Percentiles rank a stretch among this genome's conserved stretches.
These are phyloP conservation scores for Chenopodium quinoa DNA, from an alignment of 148 eudicot genomes.

Conservation along the genomic window DNA sequence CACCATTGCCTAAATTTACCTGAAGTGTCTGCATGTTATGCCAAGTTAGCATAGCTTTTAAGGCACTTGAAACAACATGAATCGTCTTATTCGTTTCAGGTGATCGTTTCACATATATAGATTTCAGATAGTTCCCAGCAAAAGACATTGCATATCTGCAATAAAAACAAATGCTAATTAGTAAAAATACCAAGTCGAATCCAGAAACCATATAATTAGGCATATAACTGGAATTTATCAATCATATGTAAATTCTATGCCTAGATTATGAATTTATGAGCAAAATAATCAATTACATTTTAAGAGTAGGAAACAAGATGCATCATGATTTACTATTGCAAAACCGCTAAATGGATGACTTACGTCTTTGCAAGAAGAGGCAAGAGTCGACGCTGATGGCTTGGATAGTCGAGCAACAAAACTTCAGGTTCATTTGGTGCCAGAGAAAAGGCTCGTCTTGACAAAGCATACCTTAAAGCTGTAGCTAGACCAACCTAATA, in stretches of 20 bases:
- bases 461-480: conserved; percentile 80
- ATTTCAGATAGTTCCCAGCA: conserved; percentile 82
- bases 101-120: conserved; percentile 67
- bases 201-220: background rate
- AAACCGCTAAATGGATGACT: conserved; percentile 25
- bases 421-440: conserved; percentile 80
- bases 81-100: conserved; percentile 73
- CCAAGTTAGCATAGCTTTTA: conserved; percentile 88
- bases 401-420: conserved; percentile 92
- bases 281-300: background rate
- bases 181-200: background rate
- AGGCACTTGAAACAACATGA: conserved; percentile 85
- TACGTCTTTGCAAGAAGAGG: conserved; percentile 98
- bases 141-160: conserved; percentile 97
- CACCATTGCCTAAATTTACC: conserved; percentile 41
- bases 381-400: conserved; percentile 85
- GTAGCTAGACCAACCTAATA: conserved; percentile 72
- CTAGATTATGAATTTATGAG: background rate
- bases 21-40: conserved; percentile 96
- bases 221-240: background rate
- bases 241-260: background rate
- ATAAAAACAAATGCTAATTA: background rate
- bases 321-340: background rate
- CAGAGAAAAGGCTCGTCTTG: conserved; percentile 84
- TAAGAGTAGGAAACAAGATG: background rate